A percentile compares a stretch with the other conserved stretches of the same genome.
phyloP scores from a whole-genome alignment of 2,329 filamentous ascomycete species.

The Neonectria ditissima region DNA sequence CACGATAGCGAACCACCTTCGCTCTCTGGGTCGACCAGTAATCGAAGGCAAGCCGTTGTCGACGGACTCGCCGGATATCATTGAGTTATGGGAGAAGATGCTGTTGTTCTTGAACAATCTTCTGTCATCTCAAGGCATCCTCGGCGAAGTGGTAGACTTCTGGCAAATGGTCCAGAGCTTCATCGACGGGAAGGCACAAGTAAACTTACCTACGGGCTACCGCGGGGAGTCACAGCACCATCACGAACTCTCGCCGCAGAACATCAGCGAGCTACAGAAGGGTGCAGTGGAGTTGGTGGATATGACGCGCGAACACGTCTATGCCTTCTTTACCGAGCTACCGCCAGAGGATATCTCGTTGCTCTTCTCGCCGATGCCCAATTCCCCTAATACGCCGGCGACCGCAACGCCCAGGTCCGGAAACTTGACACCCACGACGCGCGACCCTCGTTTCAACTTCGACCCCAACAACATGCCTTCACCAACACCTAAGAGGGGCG shows the following conservation, averaged over 20 bases:
- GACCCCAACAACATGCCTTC: conserved; percentile 82
- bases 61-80: conserved; percentile 82
- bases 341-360: conserved; percentile 92
- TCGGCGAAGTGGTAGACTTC: conserved; percentile 92
- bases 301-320: conserved; percentile 82
- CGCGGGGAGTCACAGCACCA: conserved; percentile 85
- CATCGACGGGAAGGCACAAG: conserved; percentile 86
- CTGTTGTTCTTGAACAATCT: conserved; percentile 78
- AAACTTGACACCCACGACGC: conserved; percentile 64
- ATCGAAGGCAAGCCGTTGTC: conserved; percentile 70
- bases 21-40: conserved; percentile 76
- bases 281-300: conserved; percentile 86
- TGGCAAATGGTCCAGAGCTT: conserved; percentile 95
- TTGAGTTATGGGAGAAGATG: conserved; percentile 95
- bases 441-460: conserved; percentile 82
- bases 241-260: conserved; percentile 80
- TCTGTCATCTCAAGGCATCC: conserved; percentile 81
- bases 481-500: conserved; percentile 81
- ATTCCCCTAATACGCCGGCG: conserved; percentile 69
- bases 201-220: conserved; percentile 80
- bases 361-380: conserved; percentile 83
- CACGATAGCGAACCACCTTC: conserved; percentile 79
- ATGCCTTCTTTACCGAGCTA: conserved; percentile 85
- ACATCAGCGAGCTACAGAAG: conserved; percentile 78
- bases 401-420: conserved; percentile 48